Percentiles rank a stretch among this genome's conserved stretches.
Evolutionary conservation across 306 rosid genomes (phyloP).

Genomic region (Vigna trinervia): DNA sequence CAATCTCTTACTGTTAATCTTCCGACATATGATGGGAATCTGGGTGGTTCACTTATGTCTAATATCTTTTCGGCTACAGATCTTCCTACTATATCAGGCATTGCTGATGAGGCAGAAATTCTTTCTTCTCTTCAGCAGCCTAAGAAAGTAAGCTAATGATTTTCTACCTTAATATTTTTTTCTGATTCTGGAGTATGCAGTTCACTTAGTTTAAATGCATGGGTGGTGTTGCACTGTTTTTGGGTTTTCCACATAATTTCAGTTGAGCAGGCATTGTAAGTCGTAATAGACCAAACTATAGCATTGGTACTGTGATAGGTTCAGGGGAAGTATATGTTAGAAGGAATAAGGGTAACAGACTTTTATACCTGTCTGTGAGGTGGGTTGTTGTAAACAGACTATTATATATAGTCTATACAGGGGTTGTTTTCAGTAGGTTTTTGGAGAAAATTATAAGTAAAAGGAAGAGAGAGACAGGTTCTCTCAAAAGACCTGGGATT

Average conservation of each 20-base stretch:
- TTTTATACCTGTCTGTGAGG: no score
- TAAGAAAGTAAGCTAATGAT: conserved; percentile 68
- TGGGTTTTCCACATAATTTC: conserved; percentile 32
- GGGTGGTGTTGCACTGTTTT: conserved; percentile 19
- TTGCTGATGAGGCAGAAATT: conserved; percentile 96
- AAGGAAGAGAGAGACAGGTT: no score
- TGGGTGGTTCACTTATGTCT: conserved; percentile 60
- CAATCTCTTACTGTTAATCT: conserved; percentile 89
- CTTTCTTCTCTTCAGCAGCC: conserved; percentile 98
- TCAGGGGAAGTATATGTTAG: no score
- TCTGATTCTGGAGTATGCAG: conserved; percentile 24
- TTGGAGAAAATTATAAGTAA: no score
- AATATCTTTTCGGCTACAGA: conserved; percentile 82
- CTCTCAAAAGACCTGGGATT: no score
- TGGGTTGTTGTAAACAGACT: no score
- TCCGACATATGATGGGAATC: conserved; percentile 75
- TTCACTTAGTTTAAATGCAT: conserved; percentile 32
- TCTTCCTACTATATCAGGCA: conserved; percentile 91
- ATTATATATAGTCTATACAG: no score
- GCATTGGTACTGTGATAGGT: neutral
- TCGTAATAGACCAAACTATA: conserved; percentile 10
- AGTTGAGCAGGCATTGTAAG: conserved; percentile 31
- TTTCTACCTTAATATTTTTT: conserved; percentile 35
- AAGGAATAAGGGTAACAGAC: no score
- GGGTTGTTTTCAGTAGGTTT: no score